These are phyloP conservation scores for Ustilaginoidea virens DNA, from an alignment of 2,329 filamentous ascomycete genomes.

Conservation along the genomic window DNA sequence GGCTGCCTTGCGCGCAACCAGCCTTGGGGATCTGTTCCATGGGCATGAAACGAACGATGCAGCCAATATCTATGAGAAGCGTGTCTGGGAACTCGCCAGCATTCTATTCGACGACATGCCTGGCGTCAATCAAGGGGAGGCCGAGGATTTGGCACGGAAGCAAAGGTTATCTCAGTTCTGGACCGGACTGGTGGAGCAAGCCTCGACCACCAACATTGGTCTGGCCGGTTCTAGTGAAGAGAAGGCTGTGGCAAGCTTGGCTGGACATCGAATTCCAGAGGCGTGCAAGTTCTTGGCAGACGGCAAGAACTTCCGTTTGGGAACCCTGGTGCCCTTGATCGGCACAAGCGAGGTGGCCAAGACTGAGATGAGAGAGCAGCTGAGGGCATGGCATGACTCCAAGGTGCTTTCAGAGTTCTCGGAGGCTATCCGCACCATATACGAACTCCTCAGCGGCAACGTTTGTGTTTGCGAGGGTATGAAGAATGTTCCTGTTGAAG, in stretches of 20 bases:
- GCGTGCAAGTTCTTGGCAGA: constrained; percentile 69
- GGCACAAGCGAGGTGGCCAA: constrained; percentile 55
- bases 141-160: constrained; percentile 30
- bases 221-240: constrained; percentile 56
- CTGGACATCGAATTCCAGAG: constrained; percentile 63
- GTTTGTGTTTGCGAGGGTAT: constrained; percentile 71
- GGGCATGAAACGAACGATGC: constrained; percentile 25
- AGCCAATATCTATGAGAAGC: constrained; percentile 46
- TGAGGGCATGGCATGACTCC: constrained; percentile 70
- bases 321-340: constrained; percentile 69
- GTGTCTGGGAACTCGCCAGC: constrained; percentile 73
- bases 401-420: constrained; percentile 79
- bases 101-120: constrained; percentile 67
- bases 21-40: constrained; percentile 23
- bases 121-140: constrained; percentile 23
- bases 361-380: constrained; percentile 62
- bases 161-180: constrained; percentile 54
- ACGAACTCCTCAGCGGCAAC: constrained; percentile 79
- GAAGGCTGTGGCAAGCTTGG: constrained; percentile 67
- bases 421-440: constrained; percentile 70
- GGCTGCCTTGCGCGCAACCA: constrained; percentile 28
- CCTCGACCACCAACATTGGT: constrained; percentile 36
- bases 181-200: constrained; percentile 48
- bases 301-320: constrained; percentile 68
- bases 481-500: constrained; percentile 56